A percentile compares a stretch with the other conserved stretches of the same genome.
Evolutionary conservation across 129 eudicot species (phyloP).

Genomic region (Chrysanthemum makinoi): DNA sequence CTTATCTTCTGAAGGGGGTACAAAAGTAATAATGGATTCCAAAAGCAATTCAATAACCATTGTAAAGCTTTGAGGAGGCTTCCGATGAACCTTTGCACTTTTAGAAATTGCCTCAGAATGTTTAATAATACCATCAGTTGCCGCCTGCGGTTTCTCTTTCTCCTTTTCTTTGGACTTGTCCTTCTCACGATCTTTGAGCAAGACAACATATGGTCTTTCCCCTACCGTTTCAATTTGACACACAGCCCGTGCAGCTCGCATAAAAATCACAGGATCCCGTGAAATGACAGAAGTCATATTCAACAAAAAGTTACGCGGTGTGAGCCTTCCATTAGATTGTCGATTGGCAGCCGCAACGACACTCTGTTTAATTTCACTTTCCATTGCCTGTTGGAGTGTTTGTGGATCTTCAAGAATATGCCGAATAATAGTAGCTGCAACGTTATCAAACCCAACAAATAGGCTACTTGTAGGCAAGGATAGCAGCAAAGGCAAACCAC

Average conservation of each 20-base stretch:
- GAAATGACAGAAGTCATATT: conserved; percentile 70
- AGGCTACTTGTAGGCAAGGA: conserved; percentile 85
- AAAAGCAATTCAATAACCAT: conserved; percentile 77
- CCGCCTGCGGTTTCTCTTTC: conserved; percentile 55
- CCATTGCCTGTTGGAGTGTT: conserved; percentile 99
- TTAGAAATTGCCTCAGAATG: conserved; percentile 57
- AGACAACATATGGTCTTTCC: conserved; percentile 79
- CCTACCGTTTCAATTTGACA: conserved; percentile 95
- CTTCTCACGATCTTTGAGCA: conserved; percentile 91
- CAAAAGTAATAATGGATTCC: conserved; percentile 59
- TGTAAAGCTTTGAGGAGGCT: conserved; percentile 81
- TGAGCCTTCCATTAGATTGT: conserved; percentile 85
- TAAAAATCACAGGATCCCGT: conserved; percentile 83
- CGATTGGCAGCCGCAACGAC: conserved; percentile 64
- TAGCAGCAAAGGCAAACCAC: conserved; percentile 78
- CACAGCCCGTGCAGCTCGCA: conserved; percentile 85
- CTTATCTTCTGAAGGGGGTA: conserved; percentile 68
- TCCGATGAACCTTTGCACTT: conserved; percentile 63
- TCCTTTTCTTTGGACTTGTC: conserved; percentile 75
- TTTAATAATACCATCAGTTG: conserved; percentile 55
- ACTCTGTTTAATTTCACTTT: conserved; percentile 83
- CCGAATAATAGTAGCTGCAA: conserved; percentile 81
- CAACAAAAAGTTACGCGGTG: conserved; percentile 69
- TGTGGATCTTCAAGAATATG: conserved; percentile 98
- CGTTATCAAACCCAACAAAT: conserved; percentile 88